Percentiles rank a stretch among this genome's conserved stretches.
These are phyloP conservation scores for Eutrema salsugineum DNA, from an alignment of 441 rosid species.

Conservation along the genomic window DNA sequence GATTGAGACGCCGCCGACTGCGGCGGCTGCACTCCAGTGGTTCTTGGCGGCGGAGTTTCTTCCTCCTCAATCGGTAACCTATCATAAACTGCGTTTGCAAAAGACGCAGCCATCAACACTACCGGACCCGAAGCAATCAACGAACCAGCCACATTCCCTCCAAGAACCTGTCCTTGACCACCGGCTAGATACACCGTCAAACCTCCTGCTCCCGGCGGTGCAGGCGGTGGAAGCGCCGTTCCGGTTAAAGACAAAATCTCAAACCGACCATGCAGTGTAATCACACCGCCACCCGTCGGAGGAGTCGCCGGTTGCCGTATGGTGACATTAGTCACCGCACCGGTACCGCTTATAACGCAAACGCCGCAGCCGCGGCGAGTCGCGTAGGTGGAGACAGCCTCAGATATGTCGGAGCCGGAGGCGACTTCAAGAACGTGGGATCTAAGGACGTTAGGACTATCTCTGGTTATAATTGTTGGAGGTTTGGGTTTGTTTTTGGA, in stretches of 20 bases:
- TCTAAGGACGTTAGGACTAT: slow-evolving; percentile 58
- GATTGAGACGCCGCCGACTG: slow-evolving; percentile 49
- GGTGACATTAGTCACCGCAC: slow-evolving; percentile 58
- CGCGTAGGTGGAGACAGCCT: slow-evolving; percentile 49
- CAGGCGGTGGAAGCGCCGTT: slow-evolving; percentile 65
- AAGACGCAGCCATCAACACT: slow-evolving; percentile 61
- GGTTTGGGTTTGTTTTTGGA: slow-evolving; percentile 65
- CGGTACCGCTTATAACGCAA: slow-evolving; percentile 53
- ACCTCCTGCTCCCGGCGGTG: slow-evolving; percentile 59
- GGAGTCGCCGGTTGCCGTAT: slow-evolving; percentile 53
- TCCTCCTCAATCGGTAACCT: slow-evolving; percentile 58
- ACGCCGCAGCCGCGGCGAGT: slow-evolving; percentile 60
- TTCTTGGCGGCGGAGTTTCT: slow-evolving; percentile 27
- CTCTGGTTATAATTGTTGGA: slow-evolving; percentile 56
- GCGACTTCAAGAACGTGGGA: slow-evolving; percentile 59
- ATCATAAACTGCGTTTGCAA: slow-evolving; percentile 61
- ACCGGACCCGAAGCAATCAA: slow-evolving; percentile 62
- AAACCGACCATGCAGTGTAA: slow-evolving; percentile 60
- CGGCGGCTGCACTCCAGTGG: slow-evolving; percentile 24
- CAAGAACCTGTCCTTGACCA: slow-evolving; percentile 66
- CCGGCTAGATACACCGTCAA: slow-evolving; percentile 57
- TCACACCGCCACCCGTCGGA: slow-evolving; percentile 44
- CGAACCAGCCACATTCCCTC: slow-evolving; percentile 63
- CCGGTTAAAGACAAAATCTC: slow-evolving; percentile 63
- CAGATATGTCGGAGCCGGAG: slow-evolving; percentile 50